A percentile compares a stretch with the other conserved stretches of the same genome.
These are phyloP conservation scores for Coemansia sp. DNA, from an alignment of 192 early-diverging fungal species.

Conservation along the genomic window DNA sequence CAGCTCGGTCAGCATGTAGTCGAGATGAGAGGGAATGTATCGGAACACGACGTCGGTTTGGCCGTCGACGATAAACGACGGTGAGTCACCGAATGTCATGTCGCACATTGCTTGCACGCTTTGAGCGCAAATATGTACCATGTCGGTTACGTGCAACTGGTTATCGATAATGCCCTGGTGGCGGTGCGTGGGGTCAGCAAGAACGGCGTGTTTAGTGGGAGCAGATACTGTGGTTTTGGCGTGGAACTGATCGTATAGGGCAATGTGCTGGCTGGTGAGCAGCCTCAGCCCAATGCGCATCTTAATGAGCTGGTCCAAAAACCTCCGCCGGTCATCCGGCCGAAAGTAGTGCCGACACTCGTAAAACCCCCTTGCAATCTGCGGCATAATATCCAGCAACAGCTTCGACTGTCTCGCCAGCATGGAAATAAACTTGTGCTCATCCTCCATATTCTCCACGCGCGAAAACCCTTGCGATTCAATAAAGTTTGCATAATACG, in stretches of 20 bases:
- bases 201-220: background rate
- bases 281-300: slow-evolving; percentile 85
- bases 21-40: slow-evolving; percentile 82
- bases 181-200: background rate
- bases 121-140: slow-evolving; percentile 62
- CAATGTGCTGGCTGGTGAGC: slow-evolving; percentile 81
- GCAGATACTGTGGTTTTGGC: background rate
- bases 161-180: slow-evolving; percentile 36
- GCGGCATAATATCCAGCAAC: slow-evolving; percentile 81
- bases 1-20: slow-evolving; percentile 85
- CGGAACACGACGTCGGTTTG: slow-evolving; percentile 14
- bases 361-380: slow-evolving; percentile 81
- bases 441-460: slow-evolving; percentile 49
- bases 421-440: slow-evolving; percentile 62
- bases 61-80: slow-evolving; percentile 62
- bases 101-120: slow-evolving; percentile 83
- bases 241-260: slow-evolving; percentile 57
- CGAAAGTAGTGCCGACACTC: slow-evolving; percentile 83
- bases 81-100: slow-evolving; percentile 76
- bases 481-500: slow-evolving; percentile 71
- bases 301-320: slow-evolving; percentile 81
- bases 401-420: slow-evolving; percentile 67
- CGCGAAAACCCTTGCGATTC: slow-evolving; percentile 58
- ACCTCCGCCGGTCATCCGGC: slow-evolving; percentile 57
- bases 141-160: slow-evolving; percentile 11